Base-by-base conservation (phyloP, 768 basidiomycete species). In the Tylopilus sp. region DNA sequence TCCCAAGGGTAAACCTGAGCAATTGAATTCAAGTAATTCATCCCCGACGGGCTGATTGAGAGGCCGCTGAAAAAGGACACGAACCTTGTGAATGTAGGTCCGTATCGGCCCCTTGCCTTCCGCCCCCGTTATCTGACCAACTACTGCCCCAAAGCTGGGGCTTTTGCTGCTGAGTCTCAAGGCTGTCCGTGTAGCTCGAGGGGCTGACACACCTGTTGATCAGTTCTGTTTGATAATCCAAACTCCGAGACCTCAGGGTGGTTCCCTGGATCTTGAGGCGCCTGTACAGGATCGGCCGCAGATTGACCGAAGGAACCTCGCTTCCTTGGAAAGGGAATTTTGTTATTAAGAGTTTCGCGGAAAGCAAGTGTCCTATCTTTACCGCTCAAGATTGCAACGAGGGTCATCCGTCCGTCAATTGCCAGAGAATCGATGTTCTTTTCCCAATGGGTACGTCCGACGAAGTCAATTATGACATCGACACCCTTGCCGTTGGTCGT, bases 251-350 rank as follows among this genome's bases (percentile, higher is more conserved):
- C 21, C 93, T 83, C 26, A 97, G 73, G 2, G 92, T 95, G 20
- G 91, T 90, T 20, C 94, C 93, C 68, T 92, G 85, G 45, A 98
- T 85, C 22, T 85, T 83, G 45, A 97, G 80, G 17, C 93, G 83
- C 72, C 95, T 98, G 68, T 75, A 83, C 51, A 95, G 72, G 48
- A 97, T 79, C 10, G 83, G 84, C 6, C 60, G 60, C 41, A 97
- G 71, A 65, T 86, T 77, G 51, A 82, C 71, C 13, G 70, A 71
- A 13, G 77, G 66, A 15, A 84, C 76, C 17, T 74, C 69, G 26
- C 68, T 62, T 40, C 86, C 87, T 88, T 61, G 48, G 50, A 23
- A 56, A 44, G 43, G 44, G 39, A 33, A 53, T 61, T 52, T 53
- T 36, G 46, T 60, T 54, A 64, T 49, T 52, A 50, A 51, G 44